Evolutionary conservation across 192 early-diverging fungal genomes (phyloP).

Genomic region (Rhizophagus prolifer): DNA sequence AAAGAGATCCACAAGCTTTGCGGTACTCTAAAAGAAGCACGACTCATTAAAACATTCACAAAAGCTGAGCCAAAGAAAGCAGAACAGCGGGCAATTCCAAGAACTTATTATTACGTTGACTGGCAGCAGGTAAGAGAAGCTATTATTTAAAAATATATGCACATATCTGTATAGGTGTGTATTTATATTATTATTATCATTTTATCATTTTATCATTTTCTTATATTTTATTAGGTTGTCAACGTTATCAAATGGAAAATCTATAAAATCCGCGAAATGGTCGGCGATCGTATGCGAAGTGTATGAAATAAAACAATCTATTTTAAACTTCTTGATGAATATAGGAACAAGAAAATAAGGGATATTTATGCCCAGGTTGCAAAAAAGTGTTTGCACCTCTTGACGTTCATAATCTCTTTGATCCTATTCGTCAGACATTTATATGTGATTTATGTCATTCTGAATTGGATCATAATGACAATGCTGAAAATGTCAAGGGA

Average conservation of each 20-base stretch:
- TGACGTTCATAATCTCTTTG: conserved; percentile 56
- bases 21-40: conserved; percentile 74
- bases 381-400: conserved; percentile 58
- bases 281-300: conserved; percentile 56
- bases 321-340: neutral
- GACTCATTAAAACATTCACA: conserved; percentile 68
- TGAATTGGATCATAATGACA: conserved; percentile 62
- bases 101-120: conserved; percentile 85
- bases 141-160: too few relatives aligned
- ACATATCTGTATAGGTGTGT: too few relatives aligned
- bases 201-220: neutral
- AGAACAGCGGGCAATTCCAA: conserved; percentile 54
- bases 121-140: conserved; percentile 62
- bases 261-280: conserved; percentile 72
- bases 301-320: conserved; percentile 27
- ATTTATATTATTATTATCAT: neutral
- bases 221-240: conserved; percentile 54
- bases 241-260: conserved; percentile 92
- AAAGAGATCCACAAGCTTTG: conserved; percentile 79
- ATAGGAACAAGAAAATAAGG: conserved; percentile 68
- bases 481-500: conserved; percentile 56
- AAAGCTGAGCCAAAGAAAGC: conserved; percentile 56
- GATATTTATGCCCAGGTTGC: conserved; percentile 64
- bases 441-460: conserved; percentile 60
- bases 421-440: conserved; percentile 47